Conservation (phyloP, 257 asterid species). For the Solanum pimpinellifolium region DNA sequence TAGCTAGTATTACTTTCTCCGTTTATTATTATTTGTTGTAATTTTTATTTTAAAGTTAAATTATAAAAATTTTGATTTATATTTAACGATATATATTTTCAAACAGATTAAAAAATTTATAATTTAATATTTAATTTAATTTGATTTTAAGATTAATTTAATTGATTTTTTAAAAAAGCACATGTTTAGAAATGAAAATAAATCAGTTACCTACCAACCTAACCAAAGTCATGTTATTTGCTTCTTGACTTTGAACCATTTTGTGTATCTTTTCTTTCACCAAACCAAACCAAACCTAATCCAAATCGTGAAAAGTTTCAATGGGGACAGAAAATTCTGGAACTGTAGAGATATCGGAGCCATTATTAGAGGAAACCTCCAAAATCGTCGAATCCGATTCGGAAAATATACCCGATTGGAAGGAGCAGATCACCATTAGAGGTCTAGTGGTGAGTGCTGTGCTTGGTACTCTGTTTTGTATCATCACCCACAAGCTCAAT, state of each 20-base stretch:
- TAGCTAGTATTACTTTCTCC: background rate
- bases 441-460: constrained; percentile 78
- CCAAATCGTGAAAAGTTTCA: background rate
- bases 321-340: constrained; percentile 54
- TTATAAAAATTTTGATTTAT: too few species aligned
- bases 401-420: constrained; percentile 51
- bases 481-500: constrained; percentile 88
- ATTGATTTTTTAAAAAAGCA: too few species aligned
- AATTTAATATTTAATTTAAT: too few species aligned
- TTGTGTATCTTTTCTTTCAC: background rate
- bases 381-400: background rate
- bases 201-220: background rate
- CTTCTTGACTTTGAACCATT: background rate
- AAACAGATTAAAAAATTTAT: too few species aligned
- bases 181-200: too few species aligned
- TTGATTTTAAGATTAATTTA: too few species aligned
- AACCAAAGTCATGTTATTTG: background rate
- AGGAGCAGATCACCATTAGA: constrained; percentile 84
- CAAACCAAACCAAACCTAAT: background rate
- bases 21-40: too few species aligned
- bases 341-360: constrained; percentile 59
- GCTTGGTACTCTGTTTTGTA: constrained; percentile 73
- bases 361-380: constrained; percentile 29
- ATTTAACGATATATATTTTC: too few species aligned
- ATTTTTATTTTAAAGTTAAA: too few species aligned